Percentiles rank a stretch among this genome's conserved stretches.
These are phyloP conservation scores for Plasmodium gaboni DNA, from an alignment of 169 alveolate genomes.

Conservation along the genomic window DNA sequence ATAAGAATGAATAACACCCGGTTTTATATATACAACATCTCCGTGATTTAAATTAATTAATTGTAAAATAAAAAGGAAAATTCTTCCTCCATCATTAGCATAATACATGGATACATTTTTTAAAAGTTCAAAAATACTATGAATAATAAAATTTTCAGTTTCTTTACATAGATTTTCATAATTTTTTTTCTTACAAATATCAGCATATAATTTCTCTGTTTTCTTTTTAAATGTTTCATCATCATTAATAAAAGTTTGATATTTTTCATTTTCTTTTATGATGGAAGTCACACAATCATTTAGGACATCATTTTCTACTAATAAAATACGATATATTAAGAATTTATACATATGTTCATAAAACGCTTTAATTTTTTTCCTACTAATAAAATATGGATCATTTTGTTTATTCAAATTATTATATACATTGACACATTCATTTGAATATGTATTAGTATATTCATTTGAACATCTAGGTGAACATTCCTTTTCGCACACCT, in stretches of 20 bases:
- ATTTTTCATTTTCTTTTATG: slow-evolving; percentile 17
- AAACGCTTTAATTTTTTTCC: slow-evolving; percentile 35
- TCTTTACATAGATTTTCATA: slow-evolving; percentile 13
- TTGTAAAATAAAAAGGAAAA: slow-evolving; percentile 91
- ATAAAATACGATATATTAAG: slow-evolving; percentile 14
- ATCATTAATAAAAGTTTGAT: slow-evolving; percentile 14
- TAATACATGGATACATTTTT: slow-evolving; percentile 77
- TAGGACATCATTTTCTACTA: slow-evolving; percentile 18
- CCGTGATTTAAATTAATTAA: slow-evolving; percentile 90
- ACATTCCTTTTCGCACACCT: not conserved
- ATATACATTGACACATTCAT: not conserved
- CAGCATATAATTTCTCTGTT: slow-evolving; percentile 24
- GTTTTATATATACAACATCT: slow-evolving; percentile 91
- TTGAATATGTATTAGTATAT: not conserved
- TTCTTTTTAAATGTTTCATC: slow-evolving; percentile 10
- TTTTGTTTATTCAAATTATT: slow-evolving; percentile 14
- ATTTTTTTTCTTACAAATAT: slow-evolving; percentile 43
- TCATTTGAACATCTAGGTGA: not conserved
- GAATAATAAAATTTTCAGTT: slow-evolving; percentile 22
- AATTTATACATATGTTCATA: slow-evolving; percentile 64
- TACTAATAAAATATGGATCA: not conserved
- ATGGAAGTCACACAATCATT: slow-evolving; percentile 17
- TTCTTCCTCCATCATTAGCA: slow-evolving; percentile 92
- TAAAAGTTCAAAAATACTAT: slow-evolving; percentile 43
- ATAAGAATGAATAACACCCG: slow-evolving; percentile 96